A percentile compares a stretch with the other conserved stretches of the same genome.
These are phyloP conservation scores for Entomortierella beljakovae DNA, from an alignment of 192 early-diverging fungal genomes.

Conservation along the genomic window DNA sequence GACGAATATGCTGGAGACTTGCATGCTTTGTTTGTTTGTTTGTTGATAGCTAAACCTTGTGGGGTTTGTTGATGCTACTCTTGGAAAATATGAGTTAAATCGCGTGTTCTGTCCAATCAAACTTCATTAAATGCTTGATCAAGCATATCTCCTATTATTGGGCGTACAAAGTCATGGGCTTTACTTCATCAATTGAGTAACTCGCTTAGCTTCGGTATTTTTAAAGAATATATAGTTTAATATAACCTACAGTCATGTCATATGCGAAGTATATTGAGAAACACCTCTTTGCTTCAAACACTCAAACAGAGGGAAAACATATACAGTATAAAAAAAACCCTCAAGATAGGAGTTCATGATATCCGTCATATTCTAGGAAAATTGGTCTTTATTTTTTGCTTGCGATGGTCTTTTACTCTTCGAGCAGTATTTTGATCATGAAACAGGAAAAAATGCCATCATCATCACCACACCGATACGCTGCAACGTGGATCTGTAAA, in stretches of 20 bases:
- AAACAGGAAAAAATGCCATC: constrained; percentile 1
- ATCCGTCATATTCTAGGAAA: too few relatives aligned
- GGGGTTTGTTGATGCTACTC: neutral
- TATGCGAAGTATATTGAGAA: too few relatives aligned
- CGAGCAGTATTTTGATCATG: constrained; percentile 11
- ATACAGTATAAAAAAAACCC: too few relatives aligned
- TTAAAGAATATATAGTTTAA: too few relatives aligned
- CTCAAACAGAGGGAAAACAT: too few relatives aligned
- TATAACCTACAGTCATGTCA: too few relatives aligned
- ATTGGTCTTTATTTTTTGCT: neutral
- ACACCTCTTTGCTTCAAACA: too few relatives aligned
- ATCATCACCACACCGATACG: neutral
- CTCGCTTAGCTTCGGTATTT: too few relatives aligned
- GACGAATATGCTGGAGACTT: too few relatives aligned
- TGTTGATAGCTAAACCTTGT: neutral
- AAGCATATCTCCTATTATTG: neutral
- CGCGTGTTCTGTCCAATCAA: neutral
- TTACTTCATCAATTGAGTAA: neutral
- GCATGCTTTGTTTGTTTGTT: neutral
- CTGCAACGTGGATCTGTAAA: constrained; percentile 10
- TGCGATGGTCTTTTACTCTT: neutral
- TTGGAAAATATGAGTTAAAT: neutral
- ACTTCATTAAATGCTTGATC: neutral
- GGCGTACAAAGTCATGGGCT: neutral
- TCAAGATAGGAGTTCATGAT: too few relatives aligned